Percentiles rank a stretch among this genome's conserved stretches.
phyloP scores from a whole-genome alignment of 169 alveolate species.

The Cyclospora cayetanensis region DNA sequence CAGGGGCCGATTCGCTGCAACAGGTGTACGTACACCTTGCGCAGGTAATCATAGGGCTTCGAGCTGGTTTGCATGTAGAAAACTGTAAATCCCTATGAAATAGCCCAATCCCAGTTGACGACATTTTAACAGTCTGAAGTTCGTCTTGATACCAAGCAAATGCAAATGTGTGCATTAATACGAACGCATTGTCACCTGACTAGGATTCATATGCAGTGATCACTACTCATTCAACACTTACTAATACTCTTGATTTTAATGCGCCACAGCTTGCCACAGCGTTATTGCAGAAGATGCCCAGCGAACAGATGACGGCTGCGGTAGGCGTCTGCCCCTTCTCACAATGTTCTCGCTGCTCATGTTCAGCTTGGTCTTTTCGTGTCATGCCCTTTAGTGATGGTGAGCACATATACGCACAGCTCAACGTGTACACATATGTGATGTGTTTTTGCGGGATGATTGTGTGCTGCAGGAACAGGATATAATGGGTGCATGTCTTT shows the following conservation, averaged over 20 bases:
- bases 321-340: not conserved
- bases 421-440: not conserved
- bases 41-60: not conserved
- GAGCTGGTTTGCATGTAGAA: too few species aligned
- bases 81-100: too few species aligned
- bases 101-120: too few species aligned
- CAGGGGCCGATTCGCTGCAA: not conserved
- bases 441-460: not conserved
- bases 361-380: too few species aligned
- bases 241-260: not conserved
- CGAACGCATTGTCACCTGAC: too few species aligned
- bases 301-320: not conserved
- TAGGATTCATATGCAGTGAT: too few species aligned
- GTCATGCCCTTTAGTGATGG: too few species aligned
- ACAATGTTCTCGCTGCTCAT: too few species aligned
- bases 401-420: not conserved
- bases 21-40: conserved; percentile 1
- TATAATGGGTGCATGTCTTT: not conserved
- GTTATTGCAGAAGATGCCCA: not conserved
- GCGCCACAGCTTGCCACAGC: conserved; percentile 13
- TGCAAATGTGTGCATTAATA: too few species aligned
- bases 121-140: too few species aligned
- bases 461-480: not conserved
- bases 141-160: too few species aligned
- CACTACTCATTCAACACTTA: too few species aligned